Base-by-base conservation (phyloP, 257 asterid genomes). In the Coffea eugenioides region DNA sequence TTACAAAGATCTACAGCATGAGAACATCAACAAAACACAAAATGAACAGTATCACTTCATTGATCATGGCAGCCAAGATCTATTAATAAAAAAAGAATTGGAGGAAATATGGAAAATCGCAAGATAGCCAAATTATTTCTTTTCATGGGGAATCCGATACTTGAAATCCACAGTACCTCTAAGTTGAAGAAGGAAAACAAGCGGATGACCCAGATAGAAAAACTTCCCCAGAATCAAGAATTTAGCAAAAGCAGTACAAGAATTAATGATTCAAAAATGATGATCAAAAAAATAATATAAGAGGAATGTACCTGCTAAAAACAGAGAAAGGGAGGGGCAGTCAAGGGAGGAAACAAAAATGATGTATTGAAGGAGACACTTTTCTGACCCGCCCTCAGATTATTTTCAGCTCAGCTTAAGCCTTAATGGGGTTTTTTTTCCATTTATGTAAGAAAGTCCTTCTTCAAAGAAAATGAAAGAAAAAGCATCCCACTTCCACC, bases 281-380 rank as follows among this genome's bases (percentile, higher is more conserved):
- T 83, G 79, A 83, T 83, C 41, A 77, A 82, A 65, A 77, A 82
- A 71, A 80, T 76, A 78, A 82, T 76, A 73, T 77, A 61, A 79
- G 68, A 48, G n/a, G 77, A 73, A 23, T 75, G 80, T 62, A 76
- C 81, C 76, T 59, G 67, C 65, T 48, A 49, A 73, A 16, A 77
- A 69, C 36, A 80, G 69, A 81, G 59, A 43, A 21, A 72, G 16
- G 73, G 61, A 79, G 61, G 80, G 52, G 36, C 73, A 73, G 85
- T 72, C 79, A 82, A 77, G 61, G 39, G 69, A 49, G 78, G 46
- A 20, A 69, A 71, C 41, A 71, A 43, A 73, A 59, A 67, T 46
- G 71, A 49, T 75, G 66, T 54, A 34, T n/a, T 27, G 75, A 8
- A 73, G 74, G 69, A n/a, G 71, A 74, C 83, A 78, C 81, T 83